Base-by-base conservation (phyloP, 1,284 basidiomycete genomes). In the Schizophyllum commune region DNA sequence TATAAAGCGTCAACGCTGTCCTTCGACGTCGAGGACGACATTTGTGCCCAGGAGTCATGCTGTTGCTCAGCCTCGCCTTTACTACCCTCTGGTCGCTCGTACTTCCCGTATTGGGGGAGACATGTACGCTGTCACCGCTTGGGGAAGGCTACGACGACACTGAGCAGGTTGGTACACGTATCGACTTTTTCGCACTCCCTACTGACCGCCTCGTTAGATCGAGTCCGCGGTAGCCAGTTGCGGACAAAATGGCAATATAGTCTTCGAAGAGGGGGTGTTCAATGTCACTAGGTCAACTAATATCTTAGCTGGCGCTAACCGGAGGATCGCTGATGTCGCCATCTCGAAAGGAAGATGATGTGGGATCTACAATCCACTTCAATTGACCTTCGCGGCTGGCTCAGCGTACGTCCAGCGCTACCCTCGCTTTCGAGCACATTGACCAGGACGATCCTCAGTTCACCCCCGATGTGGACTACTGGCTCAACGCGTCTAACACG, bases 401-500 rank as follows among this genome's bases (percentile, higher is more conserved):
- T 88, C 13, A 85, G 77, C 65, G 83, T 83, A 58, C 67, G 74
- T 67, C 27, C 5, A 27, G 27, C 27, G 27, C 27, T 27, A 1
- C 60, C 17, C 55, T 51, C 56, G 51, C 34, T 57, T 15, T 53
- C 17, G 52, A 19, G 52, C 19, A 9, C 9, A 52, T 11, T 11
- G 8, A 32, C 0, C 32, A 21, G 6, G 22, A 17, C 19, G 21
- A 22, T 17, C 15, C 32, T n/a, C 19, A 84, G 78, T 87, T 87
- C 70, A 69, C 78, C 8, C 80, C 82, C 5, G 77, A 86, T 67
- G 75, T 86, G 32, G 69, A 83, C n/a, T 84, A 79, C 66, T 88
- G 86, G 85, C 73, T 87, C 58, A 70, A 85, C 60, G 71, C 77
- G 22, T 72, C 73, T 58, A 83, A 80, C 67, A 85, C 83, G 1